Conservation (phyloP, 495 filamentous ascomycete genomes). For the Aspergillus baeticus region DNA sequence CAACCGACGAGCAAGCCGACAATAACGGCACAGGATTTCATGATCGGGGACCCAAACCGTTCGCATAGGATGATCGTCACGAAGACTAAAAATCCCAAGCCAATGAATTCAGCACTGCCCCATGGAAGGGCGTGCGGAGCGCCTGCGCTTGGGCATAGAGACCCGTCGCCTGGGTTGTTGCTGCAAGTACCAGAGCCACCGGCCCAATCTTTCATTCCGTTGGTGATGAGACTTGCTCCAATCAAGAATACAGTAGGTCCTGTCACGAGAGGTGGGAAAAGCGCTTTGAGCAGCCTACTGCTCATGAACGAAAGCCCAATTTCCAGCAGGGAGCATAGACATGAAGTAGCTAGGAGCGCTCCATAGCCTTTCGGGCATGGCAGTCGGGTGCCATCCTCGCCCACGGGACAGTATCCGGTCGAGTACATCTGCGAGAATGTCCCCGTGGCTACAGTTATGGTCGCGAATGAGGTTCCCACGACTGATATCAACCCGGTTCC, state of each 20-base stretch:
- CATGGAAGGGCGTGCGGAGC: constrained; percentile 83
- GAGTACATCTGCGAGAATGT: constrained; percentile 82
- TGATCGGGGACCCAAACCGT: constrained; percentile 76
- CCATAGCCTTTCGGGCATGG: constrained; percentile 87
- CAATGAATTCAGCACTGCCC: constrained; percentile 85
- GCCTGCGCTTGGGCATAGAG: constrained; percentile 66
- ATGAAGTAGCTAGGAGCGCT: constrained; percentile 73
- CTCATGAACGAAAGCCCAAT: constrained; percentile 54
- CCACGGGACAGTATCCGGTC: constrained; percentile 72
- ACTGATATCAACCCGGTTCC: constrained; percentile 89
- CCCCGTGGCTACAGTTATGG: constrained; percentile 79
- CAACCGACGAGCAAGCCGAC: constrained; percentile 82
- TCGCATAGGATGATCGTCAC: constrained; percentile 85
- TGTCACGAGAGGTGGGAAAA: constrained; percentile 90
- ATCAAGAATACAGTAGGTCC: constrained; percentile 80
- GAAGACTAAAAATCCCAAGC: constrained; percentile 88
- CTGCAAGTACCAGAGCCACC: constrained; percentile 70
- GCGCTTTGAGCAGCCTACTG: constrained; percentile 63
- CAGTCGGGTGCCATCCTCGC: constrained; percentile 60
- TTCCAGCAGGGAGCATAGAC: constrained; percentile 47
- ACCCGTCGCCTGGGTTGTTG: constrained; percentile 50
- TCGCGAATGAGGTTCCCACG: constrained; percentile 76
- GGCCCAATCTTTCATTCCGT: constrained; percentile 81
- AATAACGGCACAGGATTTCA: constrained; percentile 74
- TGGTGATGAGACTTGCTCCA: constrained; percentile 70